A percentile compares a stretch with the other conserved stretches of the same genome.
Evolutionary conservation across 768 basidiomycete genomes (phyloP).

Genomic region (Chlorophyllum brunneum): DNA sequence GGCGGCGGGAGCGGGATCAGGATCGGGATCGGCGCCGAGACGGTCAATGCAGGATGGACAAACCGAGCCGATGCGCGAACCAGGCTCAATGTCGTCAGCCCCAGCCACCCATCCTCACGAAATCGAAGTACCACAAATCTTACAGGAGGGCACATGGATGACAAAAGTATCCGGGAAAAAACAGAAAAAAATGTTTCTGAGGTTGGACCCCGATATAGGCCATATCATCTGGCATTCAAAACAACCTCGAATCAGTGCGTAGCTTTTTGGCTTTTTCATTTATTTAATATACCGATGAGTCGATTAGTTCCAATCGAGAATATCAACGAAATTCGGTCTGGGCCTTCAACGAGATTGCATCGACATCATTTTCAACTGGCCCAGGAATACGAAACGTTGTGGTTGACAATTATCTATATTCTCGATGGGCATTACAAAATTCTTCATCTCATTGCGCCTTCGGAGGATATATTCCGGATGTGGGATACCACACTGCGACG

Average conservation of each 20-base stretch:
- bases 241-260: constrained; percentile 59
- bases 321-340: constrained; percentile 86
- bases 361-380: constrained; percentile 72
- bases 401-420: constrained; percentile 87
- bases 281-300: not conserved
- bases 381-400: constrained; percentile 65
- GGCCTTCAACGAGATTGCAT: constrained; percentile 69
- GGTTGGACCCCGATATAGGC: constrained; percentile 76
- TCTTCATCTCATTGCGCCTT: constrained; percentile 77
- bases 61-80: not conserved
- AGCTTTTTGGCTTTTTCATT: constrained; percentile 21
- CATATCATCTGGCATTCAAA: constrained; percentile 78
- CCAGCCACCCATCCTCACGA: not conserved
- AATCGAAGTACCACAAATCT: constrained; percentile 42
- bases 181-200: constrained; percentile 66
- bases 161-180: constrained; percentile 80
- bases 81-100: not conserved
- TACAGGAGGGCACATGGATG: constrained; percentile 69
- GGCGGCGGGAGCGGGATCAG: not conserved
- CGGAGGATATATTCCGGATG: constrained; percentile 45
- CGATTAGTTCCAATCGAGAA: constrained; percentile 76
- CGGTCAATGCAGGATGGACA: not conserved
- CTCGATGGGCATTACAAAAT: constrained; percentile 79
- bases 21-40: not conserved
- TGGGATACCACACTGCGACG: constrained; percentile 64